Percentiles rank a stretch among this genome's conserved stretches.
Evolutionary conservation across 371 early-diverging fungal species (phyloP).

Genomic region (Actinomucor elegans): DNA sequence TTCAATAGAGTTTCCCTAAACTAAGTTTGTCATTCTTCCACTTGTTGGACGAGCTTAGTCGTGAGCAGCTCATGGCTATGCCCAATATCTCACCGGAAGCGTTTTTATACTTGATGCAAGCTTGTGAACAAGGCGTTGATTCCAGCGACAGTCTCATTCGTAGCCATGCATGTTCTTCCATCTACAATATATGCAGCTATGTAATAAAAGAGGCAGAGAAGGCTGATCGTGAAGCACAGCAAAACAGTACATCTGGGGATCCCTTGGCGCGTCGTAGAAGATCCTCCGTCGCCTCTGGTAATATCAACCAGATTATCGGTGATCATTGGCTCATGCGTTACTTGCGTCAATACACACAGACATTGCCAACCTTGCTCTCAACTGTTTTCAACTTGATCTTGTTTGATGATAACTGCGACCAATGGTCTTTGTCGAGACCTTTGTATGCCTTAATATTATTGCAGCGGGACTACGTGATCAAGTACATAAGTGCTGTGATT

Average conservation of each 20-base stretch:
- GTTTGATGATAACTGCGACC: constrained; percentile 78
- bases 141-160: constrained; percentile 55
- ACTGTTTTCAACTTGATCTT: constrained; percentile 71
- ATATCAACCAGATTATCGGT: not conserved
- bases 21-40: constrained; percentile 58
- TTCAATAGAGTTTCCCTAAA: constrained; percentile 63
- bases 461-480: constrained; percentile 69
- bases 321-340: constrained; percentile 47
- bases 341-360: constrained; percentile 52
- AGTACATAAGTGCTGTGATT: constrained; percentile 67
- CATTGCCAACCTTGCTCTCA: constrained; percentile 62
- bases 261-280: constrained; percentile 6
- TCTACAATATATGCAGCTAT: constrained; percentile 73
- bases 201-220: constrained; percentile 64
- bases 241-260: constrained; percentile 4
- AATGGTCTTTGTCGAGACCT: constrained; percentile 85
- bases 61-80: constrained; percentile 65
- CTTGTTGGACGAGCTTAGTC: constrained; percentile 63
- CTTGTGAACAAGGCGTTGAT: constrained; percentile 62
- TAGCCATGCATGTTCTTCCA: constrained; percentile 69
- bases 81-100: constrained; percentile 51
- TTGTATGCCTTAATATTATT: constrained; percentile 76
- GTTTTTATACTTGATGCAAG: constrained; percentile 61
- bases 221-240: constrained; percentile 29
- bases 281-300: not conserved